Evolutionary conservation across 345 rosid genomes (phyloP).

Genomic region (Arabidopsis thaliana): DNA sequence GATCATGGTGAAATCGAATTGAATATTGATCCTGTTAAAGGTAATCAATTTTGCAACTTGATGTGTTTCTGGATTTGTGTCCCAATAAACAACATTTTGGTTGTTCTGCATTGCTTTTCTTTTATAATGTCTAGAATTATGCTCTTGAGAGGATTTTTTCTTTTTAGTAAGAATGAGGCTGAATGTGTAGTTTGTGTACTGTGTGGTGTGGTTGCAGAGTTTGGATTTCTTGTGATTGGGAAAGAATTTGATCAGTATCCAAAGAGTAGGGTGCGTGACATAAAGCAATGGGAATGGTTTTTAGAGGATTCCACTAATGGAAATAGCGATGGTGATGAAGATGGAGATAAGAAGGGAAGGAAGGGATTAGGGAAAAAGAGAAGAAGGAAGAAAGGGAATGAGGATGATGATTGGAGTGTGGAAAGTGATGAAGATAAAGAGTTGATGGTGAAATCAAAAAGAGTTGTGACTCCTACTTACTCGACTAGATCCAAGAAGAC

Average conservation of each 20-base stretch:
- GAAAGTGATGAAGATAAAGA: slow-evolving; percentile 68
- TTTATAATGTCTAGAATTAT: not conserved
- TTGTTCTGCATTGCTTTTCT: slow-evolving; percentile 3
- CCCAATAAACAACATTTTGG: not conserved
- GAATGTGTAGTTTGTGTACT: not conserved
- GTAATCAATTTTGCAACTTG: slow-evolving; percentile 39
- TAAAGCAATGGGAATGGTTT: slow-evolving; percentile 83
- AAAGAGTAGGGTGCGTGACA: slow-evolving; percentile 48
- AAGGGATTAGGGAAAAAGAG: slow-evolving; percentile 51
- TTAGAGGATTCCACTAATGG: slow-evolving; percentile 54
- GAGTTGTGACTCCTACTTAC: slow-evolving; percentile 45
- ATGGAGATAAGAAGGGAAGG: slow-evolving; percentile 33
- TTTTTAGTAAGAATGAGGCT: slow-evolving; percentile 11
- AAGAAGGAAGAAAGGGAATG: slow-evolving; percentile 48
- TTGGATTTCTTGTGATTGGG: slow-evolving; percentile 81
- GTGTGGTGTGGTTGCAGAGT: slow-evolving; percentile 57
- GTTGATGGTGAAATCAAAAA: slow-evolving; percentile 42
- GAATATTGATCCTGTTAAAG: slow-evolving; percentile 67
- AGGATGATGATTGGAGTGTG: slow-evolving; percentile 66
- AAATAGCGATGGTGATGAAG: slow-evolving; percentile 51
- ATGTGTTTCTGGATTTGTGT: not conserved
- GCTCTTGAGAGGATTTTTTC: not conserved
- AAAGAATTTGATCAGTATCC: slow-evolving; percentile 73
- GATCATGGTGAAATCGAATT: slow-evolving; percentile 41
- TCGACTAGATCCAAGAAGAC: slow-evolving; percentile 62